Conservation (phyloP, 495 filamentous ascomycete genomes). For the Mycothermus thermophilus region DNA sequence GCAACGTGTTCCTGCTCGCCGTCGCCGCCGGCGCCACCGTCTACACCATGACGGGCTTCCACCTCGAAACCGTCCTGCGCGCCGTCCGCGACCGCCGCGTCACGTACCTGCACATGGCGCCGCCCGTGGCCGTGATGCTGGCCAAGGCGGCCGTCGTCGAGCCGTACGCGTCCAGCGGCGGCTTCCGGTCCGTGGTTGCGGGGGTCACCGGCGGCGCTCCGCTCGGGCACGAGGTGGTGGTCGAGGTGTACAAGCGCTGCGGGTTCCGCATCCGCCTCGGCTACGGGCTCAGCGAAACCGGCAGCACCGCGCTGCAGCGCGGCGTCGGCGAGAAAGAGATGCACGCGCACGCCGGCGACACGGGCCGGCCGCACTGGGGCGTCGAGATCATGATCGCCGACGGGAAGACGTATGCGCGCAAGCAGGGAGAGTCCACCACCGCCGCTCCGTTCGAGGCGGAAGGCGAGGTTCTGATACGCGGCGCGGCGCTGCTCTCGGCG, state of each 20-base stretch:
- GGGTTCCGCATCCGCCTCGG: slow-evolving; percentile 56
- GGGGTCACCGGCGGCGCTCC: slow-evolving; percentile 47
- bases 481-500: slow-evolving; percentile 45
- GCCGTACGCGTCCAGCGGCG: slow-evolving; percentile 43
- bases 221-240: slow-evolving; percentile 47
- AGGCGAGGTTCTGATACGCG: slow-evolving; percentile 47
- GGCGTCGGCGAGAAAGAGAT: slow-evolving; percentile 39
- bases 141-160: slow-evolving; percentile 49
- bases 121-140: slow-evolving; percentile 55
- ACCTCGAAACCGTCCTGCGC: slow-evolving; percentile 41
- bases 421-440: slow-evolving; percentile 17
- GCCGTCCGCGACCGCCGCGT: slow-evolving; percentile 40
- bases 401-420: slow-evolving; percentile 11
- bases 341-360: slow-evolving; percentile 45
- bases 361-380: slow-evolving; percentile 39
- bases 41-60: slow-evolving; percentile 46
- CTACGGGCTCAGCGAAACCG: slow-evolving; percentile 60
- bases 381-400: slow-evolving; percentile 46
- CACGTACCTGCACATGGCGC: slow-evolving; percentile 49
- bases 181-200: slow-evolving; percentile 11
- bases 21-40: slow-evolving; percentile 42
- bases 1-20: slow-evolving; percentile 40
- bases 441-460: slow-evolving; percentile 35
- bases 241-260: slow-evolving; percentile 44
- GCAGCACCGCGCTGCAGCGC: slow-evolving; percentile 47